Base-by-base conservation (phyloP, 2,329 filamentous ascomycete genomes). In the Talaromyces sp. region DNA sequence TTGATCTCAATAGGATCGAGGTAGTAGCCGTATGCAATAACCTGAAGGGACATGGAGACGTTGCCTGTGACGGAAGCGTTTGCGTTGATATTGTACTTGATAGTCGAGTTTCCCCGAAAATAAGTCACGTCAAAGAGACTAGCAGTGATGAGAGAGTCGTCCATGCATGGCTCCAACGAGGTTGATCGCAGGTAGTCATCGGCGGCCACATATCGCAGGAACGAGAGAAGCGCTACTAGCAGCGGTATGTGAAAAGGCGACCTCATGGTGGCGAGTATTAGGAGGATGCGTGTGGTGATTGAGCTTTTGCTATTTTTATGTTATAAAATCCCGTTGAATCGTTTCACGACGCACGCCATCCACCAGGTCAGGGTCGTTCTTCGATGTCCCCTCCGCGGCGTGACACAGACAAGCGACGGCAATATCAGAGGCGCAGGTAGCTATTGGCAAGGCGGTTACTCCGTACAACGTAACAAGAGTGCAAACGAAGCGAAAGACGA, bases 11-110 rank as follows among this genome's bases (percentile, higher is more conserved):
- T 61, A 26, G 58, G 54, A 14, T 55, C 41, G 0, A 60, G 32
- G n/a, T 54, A 56, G 38, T 59, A 63, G 14, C 61, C 61, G 53
- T 63, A 63, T 6, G 61, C 61, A 55, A 63, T 63, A 14, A 63
- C 61, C 46, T 63, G 55, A 17, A 63, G 50, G 21, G 50, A 27
- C 51, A 63, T 26, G 31, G 58, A 61, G 19, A 63, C 58, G 29
- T 59, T 61, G 19, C 61, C 61, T 9, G 61, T 63, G 17, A 63
- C 50, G 10, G 59, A 59, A 26, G 61, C 55, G 29, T 63, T 57
- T n/a, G 61, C 61, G 19, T 56, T 52, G 48, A 63, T 63, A 51
- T 63, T 56, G 50, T 63, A 63, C 31, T 35, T 50, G 29, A 63
- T 51, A 6, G 61, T 59, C 48, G 56, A 29, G 26, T 63, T 63